phyloP scores from a whole-genome alignment of 768 basidiomycete genomes.

The Neoboletus brunneissimus region DNA sequence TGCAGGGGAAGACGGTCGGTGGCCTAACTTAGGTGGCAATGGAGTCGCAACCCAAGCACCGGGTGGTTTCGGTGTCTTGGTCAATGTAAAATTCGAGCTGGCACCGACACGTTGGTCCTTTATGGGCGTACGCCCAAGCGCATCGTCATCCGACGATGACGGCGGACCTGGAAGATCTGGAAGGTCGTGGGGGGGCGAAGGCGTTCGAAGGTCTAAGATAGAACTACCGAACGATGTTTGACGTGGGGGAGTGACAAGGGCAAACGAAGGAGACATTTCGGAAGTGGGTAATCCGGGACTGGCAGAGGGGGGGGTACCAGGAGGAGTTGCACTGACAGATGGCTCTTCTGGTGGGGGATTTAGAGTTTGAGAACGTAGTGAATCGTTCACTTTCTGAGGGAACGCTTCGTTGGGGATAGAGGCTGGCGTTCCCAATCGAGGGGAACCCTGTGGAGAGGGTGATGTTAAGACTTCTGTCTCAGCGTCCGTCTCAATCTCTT shows the following conservation, averaged over 20 bases:
- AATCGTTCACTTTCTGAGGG: constrained; percentile 19
- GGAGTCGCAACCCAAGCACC: constrained; percentile 47
- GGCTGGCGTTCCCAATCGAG: constrained; percentile 6
- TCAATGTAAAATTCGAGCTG: constrained; percentile 30
- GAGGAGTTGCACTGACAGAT: constrained; percentile 23
- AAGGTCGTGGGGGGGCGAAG: constrained; percentile 58
- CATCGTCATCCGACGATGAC: constrained; percentile 51
- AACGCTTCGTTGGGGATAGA: constrained; percentile 11
- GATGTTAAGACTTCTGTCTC: constrained; percentile 31
- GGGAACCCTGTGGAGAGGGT: constrained; percentile 20
- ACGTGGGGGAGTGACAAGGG: constrained; percentile 49
- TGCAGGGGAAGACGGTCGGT: constrained; percentile 17
- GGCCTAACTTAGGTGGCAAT: constrained; percentile 21
- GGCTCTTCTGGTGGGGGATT: constrained; percentile 1
- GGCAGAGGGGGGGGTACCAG: constrained; percentile 22
- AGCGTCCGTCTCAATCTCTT: constrained; percentile 21
- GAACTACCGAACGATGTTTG: constrained; percentile 40
- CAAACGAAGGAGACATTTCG: constrained; percentile 17
- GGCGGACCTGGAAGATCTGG: constrained; percentile 69
- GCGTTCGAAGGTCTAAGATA: constrained; percentile 54
- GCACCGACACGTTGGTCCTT: constrained; percentile 16
- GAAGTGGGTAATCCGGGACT: background rate
- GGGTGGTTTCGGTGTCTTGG: constrained; percentile 46
- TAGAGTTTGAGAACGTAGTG: constrained; percentile 10
- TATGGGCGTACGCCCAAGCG: constrained; percentile 24